These are phyloP conservation scores for Bruguiera gymnorhiza DNA, from an alignment of 345 rosid species.

Conservation along the genomic window DNA sequence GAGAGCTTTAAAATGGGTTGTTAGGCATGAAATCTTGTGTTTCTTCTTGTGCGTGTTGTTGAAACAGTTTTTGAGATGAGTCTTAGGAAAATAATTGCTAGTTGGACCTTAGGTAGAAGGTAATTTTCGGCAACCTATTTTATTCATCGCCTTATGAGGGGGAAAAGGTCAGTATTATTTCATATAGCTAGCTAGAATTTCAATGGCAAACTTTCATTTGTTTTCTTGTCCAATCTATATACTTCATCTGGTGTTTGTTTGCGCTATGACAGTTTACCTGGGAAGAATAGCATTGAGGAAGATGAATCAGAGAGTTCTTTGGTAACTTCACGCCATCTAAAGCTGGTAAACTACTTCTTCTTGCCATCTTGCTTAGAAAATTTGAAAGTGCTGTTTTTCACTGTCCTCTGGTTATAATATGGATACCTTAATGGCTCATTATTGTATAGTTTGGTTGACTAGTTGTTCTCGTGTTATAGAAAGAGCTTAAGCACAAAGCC, in stretches of 20 bases:
- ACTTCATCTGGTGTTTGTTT: conserved; percentile 29
- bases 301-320: conserved; percentile 40
- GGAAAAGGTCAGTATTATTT: conserved; percentile 1
- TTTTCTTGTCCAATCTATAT: conserved; percentile 22
- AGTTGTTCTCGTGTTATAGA: conserved; percentile 6
- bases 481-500: conserved; percentile 18
- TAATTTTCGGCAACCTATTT: conserved; percentile 6
- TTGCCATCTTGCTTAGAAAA: conserved; percentile 10
- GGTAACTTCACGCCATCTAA: conserved; percentile 49
- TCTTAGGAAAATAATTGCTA: conserved; percentile 30
- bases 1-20: conserved; percentile 21
- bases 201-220: conserved; percentile 15
- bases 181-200: conserved; percentile 14
- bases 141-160: conserved; percentile 9
- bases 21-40: not conserved
- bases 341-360: conserved; percentile 54
- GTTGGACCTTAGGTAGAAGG: conserved; percentile 29
- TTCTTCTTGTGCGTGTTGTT: not conserved
- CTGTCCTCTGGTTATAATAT: not conserved
- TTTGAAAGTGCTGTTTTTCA: not conserved
- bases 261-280: conserved; percentile 64
- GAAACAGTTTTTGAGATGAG: conserved; percentile 27
- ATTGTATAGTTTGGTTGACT: too few species aligned
- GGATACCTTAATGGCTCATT: not conserved
- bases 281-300: conserved; percentile 50